Evolutionary conservation across 2,329 filamentous ascomycete genomes (phyloP).

Genomic region (Penicillium sp.): DNA sequence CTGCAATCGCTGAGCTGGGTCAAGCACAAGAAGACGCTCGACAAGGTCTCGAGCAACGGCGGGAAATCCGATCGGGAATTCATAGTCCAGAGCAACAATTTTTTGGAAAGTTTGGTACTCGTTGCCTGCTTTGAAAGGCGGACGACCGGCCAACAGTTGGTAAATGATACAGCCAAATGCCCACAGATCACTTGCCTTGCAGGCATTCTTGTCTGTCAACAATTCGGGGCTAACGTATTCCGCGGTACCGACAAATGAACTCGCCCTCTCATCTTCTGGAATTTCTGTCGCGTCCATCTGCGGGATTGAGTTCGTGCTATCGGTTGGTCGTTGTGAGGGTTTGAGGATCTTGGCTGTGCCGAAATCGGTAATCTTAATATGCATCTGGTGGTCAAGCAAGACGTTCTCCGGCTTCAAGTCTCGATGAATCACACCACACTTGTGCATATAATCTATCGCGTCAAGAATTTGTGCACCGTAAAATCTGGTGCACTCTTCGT

Average conservation of each 20-base stretch:
- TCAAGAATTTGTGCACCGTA: conserved; percentile 96
- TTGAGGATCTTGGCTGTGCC: conserved; percentile 94
- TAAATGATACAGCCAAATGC: conserved; percentile 98
- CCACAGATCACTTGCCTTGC: conserved; percentile 97
- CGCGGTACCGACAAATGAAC: conserved; percentile 95
- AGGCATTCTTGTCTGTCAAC: conserved; percentile 94
- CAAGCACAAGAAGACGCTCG: conserved; percentile 84
- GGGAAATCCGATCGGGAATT: conserved; percentile 88
- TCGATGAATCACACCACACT: conserved; percentile 89
- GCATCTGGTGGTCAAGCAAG: conserved; percentile 90
- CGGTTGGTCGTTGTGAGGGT: conserved; percentile 47
- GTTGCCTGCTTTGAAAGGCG: conserved; percentile 93
- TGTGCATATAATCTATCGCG: conserved; percentile 97
- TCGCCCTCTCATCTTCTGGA: conserved; percentile 71
- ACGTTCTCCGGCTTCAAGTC: conserved; percentile 98
- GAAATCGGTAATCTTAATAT: conserved; percentile 98
- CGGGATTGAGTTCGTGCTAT: conserved; percentile 47
- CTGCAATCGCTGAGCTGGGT: conserved; percentile 78
- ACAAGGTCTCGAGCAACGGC: conserved; percentile 82
- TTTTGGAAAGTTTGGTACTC: conserved; percentile 99
- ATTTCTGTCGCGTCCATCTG: conserved; percentile 54
- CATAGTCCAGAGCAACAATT: conserved; percentile 91
- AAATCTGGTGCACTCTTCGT: conserved; percentile 90
- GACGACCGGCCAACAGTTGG: conserved; percentile 90
- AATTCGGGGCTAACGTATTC: conserved; percentile 98